phyloP scores from a whole-genome alignment of 2,329 filamentous ascomycete genomes.

The Verticillium albo-atrum region DNA sequence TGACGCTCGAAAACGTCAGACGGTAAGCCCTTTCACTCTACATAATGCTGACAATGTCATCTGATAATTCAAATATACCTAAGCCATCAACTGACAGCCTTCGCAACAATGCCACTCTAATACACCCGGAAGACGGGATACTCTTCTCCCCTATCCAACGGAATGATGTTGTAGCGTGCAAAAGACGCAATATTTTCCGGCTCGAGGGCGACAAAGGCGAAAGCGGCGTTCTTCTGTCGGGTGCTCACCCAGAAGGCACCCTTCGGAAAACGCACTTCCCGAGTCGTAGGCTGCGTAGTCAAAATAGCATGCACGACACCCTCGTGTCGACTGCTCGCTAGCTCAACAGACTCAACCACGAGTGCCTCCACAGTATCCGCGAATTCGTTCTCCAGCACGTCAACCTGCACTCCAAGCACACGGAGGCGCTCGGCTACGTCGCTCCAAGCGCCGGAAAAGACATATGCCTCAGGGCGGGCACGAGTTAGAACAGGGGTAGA shows the following conservation, averaged over 20 bases:
- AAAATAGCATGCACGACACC: slow-evolving; percentile 3
- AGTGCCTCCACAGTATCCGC: slow-evolving; percentile 3
- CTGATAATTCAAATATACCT: too few relatives aligned
- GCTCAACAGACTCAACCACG: not conserved
- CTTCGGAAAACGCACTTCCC: slow-evolving; percentile 4
- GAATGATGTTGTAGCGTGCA: slow-evolving; percentile 3
- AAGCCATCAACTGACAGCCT: too few relatives aligned
- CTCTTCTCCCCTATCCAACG: slow-evolving; percentile 5
- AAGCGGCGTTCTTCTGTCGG: slow-evolving; percentile 4
- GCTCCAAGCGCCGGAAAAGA: slow-evolving; percentile 5
- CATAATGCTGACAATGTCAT: too few relatives aligned
- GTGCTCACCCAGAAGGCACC: slow-evolving; percentile 6
- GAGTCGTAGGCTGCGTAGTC: not conserved
- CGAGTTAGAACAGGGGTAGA: slow-evolving; percentile 2
- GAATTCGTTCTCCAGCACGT: not conserved
- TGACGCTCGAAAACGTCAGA: too few relatives aligned
- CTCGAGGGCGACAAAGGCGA: slow-evolving; percentile 4
- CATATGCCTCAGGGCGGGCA: slow-evolving; percentile 5
- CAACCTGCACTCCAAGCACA: slow-evolving; percentile 4
- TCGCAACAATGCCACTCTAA: not conserved
- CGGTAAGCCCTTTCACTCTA: too few relatives aligned
- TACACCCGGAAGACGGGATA: slow-evolving; percentile 5
- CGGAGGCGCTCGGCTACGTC: slow-evolving; percentile 7
- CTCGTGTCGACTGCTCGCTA: slow-evolving; percentile 1
- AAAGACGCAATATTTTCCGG: slow-evolving; percentile 7